Base-by-base conservation (phyloP, 805 yeast genomes). In the Candida vartiovaarae region DNA sequence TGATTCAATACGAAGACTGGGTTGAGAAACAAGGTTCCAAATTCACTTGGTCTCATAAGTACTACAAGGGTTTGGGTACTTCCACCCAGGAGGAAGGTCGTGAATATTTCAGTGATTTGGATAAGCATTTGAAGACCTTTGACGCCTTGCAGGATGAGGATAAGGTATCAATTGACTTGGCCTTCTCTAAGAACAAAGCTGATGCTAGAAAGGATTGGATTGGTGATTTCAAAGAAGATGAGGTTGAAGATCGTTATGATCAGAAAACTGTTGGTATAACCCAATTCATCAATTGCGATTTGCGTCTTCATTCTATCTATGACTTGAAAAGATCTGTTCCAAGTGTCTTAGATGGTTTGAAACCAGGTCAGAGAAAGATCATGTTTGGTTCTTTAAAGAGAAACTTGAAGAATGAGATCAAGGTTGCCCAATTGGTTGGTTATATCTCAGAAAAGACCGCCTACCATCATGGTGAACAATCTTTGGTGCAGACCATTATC, bases 11-110 rank as follows among this genome's bases (percentile, higher is more conserved):
- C 59, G 97, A 91, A 60, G 62, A 72, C 5, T 93, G 99, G 99
- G 78, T 96, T 66, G 91, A 82, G 41, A 75, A 76, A 4, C 95
- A 85, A 55, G 93, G 96, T 33, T 65, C 67, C 29, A 71, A 66
- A 7, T 80, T 79, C 55, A 75, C 89, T 8, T 93, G 96, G 93
- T 78, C 84, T 38, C 95, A 86, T 56, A 93, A 93, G 75, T 93
- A 93, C 70, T 93, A 88, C 70, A 93, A 93, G 74, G 99, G 99
- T 78, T 76, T 93, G 74, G 99, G 99, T 79, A 89, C 99, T 4
- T 91, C 98, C 1, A 74, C 81, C 1, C 78, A 80, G 27, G 74
- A 69, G 32, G 99, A 93, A 64, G 86, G 85, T 48, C 78, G 93
- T 52, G 93, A 86, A 59, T 93, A 93, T 59, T 93, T 93, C 63